Conservation (phyloP, 2,329 filamentous ascomycete genomes). For the Cyanodermella asteris region DNA sequence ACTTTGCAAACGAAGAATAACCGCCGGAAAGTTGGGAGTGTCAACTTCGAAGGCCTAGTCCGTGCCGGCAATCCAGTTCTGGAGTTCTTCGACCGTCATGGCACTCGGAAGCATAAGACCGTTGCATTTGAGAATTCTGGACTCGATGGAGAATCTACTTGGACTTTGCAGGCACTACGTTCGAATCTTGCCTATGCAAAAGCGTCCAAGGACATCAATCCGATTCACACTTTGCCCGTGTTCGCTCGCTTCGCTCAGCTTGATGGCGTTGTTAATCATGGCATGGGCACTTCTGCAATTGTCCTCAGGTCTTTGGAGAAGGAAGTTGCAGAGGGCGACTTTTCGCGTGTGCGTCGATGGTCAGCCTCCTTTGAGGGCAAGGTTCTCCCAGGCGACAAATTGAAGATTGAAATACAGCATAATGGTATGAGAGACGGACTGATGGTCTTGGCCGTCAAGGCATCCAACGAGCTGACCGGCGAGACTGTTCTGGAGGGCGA, state of each 20-base stretch:
- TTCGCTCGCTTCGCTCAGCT: constrained; percentile 16
- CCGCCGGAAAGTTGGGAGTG: constrained; percentile 1
- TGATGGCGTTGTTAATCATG: constrained; percentile 20
- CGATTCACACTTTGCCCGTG: constrained; percentile 17
- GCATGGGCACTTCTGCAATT: constrained; percentile 17
- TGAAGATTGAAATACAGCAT: constrained; percentile 14
- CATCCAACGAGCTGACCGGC: constrained; percentile 11
- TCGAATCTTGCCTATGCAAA: constrained; percentile 11
- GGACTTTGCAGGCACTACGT: constrained; percentile 5
- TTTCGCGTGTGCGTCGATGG: constrained; percentile 11
- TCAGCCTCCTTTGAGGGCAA: constrained; percentile 15
- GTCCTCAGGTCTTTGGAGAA: constrained; percentile 12
- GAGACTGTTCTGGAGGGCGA: constrained; percentile 14
- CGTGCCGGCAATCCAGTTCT: constrained; percentile 10
- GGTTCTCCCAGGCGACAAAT: constrained; percentile 15
- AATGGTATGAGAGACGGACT: constrained; percentile 15
- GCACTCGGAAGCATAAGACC: constrained; percentile 3
- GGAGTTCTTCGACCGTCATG: constrained; percentile 10
- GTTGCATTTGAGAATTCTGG: constrained; percentile 6
- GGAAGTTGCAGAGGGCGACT: constrained; percentile 6
- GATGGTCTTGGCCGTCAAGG: constrained; percentile 15
- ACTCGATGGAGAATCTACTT: not conserved
- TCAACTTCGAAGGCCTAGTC: constrained; percentile 1
- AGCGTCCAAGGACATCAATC: constrained; percentile 19
- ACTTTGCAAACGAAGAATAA: not conserved